Base-by-base conservation (phyloP, 352 stramenopile species). In the Elongisporangium undulatum region DNA sequence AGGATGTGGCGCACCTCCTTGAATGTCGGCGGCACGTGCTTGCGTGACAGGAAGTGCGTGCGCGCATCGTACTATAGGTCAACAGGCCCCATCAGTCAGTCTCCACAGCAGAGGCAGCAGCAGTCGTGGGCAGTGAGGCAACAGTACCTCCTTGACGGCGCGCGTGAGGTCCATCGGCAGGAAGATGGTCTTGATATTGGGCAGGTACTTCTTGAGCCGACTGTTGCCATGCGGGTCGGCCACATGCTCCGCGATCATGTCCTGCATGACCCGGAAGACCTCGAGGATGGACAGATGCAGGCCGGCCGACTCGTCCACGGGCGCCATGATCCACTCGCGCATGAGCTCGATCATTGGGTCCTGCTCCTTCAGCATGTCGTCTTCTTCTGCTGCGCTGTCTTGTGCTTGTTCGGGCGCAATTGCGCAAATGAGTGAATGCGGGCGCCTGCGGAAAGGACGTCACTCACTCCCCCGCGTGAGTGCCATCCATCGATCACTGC, bases 291-390 rank as follows among this genome's bases (percentile, higher is more conserved):
- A 78, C 48, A 89, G 66, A 53, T 87, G 82, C 45, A 92, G 62
- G 29, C 84, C 82, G 13, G 68, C 69, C 17, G 70, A 71, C 55
- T 87, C 70, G 50, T 85, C 80, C 20, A 87, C 66, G 6, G 80
- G 80, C 51, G 79, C 69, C 69, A 91, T 91, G 74, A 94, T 94
- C 80, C 78, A 91, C 71, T 94, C 81, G 49, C 75, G 85, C 60
- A 94, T 85, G 19, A 94, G 66, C 63, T 94, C 85, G 56, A 94
- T 94, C 75, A 94, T 86, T 53, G 85, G 80, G 63, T 94, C 85
- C 64, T 94, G 71, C 61, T 94, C 85, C 60, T 94, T 94, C 16
- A 94, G 69, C 85, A 94, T 94, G 17, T 16, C 12, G 10, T 1
- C 12, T 10, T 45, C 15, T 59, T 8, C 16, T 22, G 21, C 16